Percentiles rank a stretch among this genome's conserved stretches.
These are phyloP conservation scores for Aureobasidium vineae DNA, from an alignment of 2,329 filamentous ascomycete species.

Conservation along the genomic window DNA sequence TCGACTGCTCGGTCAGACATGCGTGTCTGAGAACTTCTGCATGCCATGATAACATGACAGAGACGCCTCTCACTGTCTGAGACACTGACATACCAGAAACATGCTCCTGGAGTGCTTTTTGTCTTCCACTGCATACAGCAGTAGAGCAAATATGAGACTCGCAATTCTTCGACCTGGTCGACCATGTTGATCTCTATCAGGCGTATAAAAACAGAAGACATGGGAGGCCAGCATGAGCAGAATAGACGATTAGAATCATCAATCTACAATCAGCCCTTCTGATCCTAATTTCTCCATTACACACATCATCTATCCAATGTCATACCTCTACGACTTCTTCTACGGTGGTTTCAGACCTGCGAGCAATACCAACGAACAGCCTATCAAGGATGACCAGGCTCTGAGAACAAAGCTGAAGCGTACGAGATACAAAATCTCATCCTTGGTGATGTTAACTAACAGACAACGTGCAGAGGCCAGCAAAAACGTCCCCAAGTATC, in stretches of 20 bases:
- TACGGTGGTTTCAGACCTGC: neutral
- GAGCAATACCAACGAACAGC: neutral
- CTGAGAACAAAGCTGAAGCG: conserved; percentile 3
- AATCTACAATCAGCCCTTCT: neutral
- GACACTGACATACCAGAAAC: conserved; percentile 6
- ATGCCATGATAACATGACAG: neutral
- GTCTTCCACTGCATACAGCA: neutral
- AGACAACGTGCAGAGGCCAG: neutral
- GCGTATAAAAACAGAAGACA: neutral
- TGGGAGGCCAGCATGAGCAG: neutral
- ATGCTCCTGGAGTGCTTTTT: neutral
- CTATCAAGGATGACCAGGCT: neutral
- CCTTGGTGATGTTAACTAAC: neutral
- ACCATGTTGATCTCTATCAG: neutral
- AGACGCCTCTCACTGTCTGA: neutral
- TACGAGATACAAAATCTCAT: neutral
- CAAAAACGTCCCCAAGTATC: conserved; percentile 13
- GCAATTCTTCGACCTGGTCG: neutral
- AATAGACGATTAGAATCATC: neutral
- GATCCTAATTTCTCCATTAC: neutral
- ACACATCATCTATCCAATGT: neutral
- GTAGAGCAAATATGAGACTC: neutral
- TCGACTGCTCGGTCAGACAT: neutral
- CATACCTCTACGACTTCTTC: neutral
- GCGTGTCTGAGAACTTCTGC: neutral